Conservation (phyloP, 805 yeast species). For the Spathaspora gorwiae region DNA sequence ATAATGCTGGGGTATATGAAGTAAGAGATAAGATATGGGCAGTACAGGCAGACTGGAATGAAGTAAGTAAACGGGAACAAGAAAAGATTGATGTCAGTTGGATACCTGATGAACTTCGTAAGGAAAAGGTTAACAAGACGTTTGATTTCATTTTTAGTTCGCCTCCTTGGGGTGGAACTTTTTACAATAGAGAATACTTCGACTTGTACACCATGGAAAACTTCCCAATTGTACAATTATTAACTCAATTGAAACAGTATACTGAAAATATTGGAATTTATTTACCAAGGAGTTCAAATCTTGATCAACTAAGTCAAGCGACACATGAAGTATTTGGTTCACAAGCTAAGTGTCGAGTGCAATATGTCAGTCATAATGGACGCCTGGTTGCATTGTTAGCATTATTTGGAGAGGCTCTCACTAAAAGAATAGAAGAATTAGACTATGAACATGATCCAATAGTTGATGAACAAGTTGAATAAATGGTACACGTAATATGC, state of each 20-base stretch:
- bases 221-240: slow-evolving; percentile 40
- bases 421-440: slow-evolving; percentile 4
- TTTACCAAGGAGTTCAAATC: slow-evolving; percentile 57
- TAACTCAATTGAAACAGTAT: slow-evolving; percentile 38
- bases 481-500: no score
- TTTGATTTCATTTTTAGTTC: slow-evolving; percentile 65
- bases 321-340: slow-evolving; percentile 45
- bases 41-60: slow-evolving; percentile 47
- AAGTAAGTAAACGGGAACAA: slow-evolving; percentile 12
- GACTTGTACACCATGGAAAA: slow-evolving; percentile 48
- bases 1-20: slow-evolving; percentile 63
- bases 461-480: neutral
- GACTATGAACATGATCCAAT: neutral
- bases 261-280: slow-evolving; percentile 52
- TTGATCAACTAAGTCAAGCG: slow-evolving; percentile 46
- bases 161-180: slow-evolving; percentile 88
- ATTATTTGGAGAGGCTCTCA: slow-evolving; percentile 47
- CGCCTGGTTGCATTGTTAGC: slow-evolving; percentile 52
- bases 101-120: slow-evolving; percentile 26
- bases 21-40: slow-evolving; percentile 49
- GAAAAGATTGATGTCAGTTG: slow-evolving; percentile 18
- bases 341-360: slow-evolving; percentile 40
- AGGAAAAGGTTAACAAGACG: slow-evolving; percentile 10
- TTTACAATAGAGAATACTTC: slow-evolving; percentile 42
- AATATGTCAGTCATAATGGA: slow-evolving; percentile 39